phyloP scores from a whole-genome alignment of 2,329 filamentous ascomycete species.

The Colletotrichum shisoi region DNA sequence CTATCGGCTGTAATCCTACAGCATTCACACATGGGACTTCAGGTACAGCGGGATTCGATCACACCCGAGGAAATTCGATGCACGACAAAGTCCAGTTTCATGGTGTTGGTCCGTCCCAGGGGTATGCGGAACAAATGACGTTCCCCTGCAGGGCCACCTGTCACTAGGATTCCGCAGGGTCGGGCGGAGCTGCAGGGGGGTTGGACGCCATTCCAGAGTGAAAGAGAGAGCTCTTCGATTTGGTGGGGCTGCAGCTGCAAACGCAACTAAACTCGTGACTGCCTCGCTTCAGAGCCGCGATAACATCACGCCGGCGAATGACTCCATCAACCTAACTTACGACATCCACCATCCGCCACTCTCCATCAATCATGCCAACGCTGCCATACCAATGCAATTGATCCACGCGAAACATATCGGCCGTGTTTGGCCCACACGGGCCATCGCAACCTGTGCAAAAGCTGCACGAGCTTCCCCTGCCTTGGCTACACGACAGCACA shows the following conservation, averaged over 20 bases:
- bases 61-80: neutral
- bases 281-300: conserved; percentile 8
- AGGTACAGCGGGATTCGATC: neutral
- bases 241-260: conserved; percentile 34
- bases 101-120: conserved; percentile 29
- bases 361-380: conserved; percentile 40
- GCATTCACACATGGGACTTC: neutral
- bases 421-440: conserved; percentile 37
- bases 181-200: conserved; percentile 34
- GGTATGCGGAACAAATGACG: conserved; percentile 37
- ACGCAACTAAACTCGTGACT: conserved; percentile 7
- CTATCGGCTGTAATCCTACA: neutral
- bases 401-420: conserved; percentile 43
- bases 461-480: conserved; percentile 13
- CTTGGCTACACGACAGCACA: conserved; percentile 23
- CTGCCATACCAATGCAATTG: conserved; percentile 43
- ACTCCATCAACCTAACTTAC: conserved; percentile 13
- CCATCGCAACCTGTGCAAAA: conserved; percentile 24
- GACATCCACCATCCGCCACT: neutral
- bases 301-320: conserved; percentile 19
- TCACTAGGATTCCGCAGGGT: conserved; percentile 26
- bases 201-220: conserved; percentile 20
- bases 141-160: conserved; percentile 33
- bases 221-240: conserved; percentile 30
- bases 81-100: conserved; percentile 7